phyloP scores from a whole-genome alignment of 2,329 filamentous ascomycete genomes.

The Cadophora luteo-olivacea region DNA sequence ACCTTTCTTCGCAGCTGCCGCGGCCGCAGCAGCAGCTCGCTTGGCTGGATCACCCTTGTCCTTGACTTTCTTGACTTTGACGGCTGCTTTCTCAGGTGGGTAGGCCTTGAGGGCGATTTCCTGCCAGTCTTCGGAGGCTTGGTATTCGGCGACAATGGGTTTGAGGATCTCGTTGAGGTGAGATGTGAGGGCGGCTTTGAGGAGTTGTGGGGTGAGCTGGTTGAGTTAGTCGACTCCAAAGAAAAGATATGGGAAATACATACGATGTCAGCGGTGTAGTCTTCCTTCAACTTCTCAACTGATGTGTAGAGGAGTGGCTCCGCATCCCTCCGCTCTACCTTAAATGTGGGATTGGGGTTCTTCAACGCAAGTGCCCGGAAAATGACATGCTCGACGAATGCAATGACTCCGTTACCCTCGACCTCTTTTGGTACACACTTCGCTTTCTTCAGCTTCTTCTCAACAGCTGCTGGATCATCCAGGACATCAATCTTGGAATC shows the following conservation, averaged over 20 bases:
- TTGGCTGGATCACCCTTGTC: constrained; percentile 44
- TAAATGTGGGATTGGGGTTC: constrained; percentile 65
- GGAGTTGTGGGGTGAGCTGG: constrained; percentile 80
- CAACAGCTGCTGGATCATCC: constrained; percentile 75
- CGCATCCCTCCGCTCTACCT: constrained; percentile 70
- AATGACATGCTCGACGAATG: constrained; percentile 86
- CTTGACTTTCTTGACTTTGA: constrained; percentile 70
- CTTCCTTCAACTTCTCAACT: constrained; percentile 76
- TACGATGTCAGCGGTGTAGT: constrained; percentile 81
- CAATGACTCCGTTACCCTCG: constrained; percentile 86
- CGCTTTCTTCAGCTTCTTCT: constrained; percentile 87
- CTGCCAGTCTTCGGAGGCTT: constrained; percentile 79
- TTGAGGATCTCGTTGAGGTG: constrained; percentile 76
- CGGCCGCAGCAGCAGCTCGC: constrained; percentile 38
- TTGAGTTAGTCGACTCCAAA: constrained; percentile 27
- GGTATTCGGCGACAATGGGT: constrained; percentile 78
- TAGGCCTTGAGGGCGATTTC: constrained; percentile 80
- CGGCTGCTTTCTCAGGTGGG: constrained; percentile 76
- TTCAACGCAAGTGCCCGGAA: constrained; percentile 76
- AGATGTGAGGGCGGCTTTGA: constrained; percentile 83
- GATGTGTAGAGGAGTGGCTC: constrained; percentile 82
- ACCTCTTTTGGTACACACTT: constrained; percentile 76
- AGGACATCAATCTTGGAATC: constrained; percentile 95
- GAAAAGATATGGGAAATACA: constrained; percentile 41
- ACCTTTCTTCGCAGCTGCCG: constrained; percentile 34